A percentile compares a stretch with the other conserved stretches of the same genome.
phyloP scores from a whole-genome alignment of 495 filamentous ascomycete species.

The Aspergillus diversus region DNA sequence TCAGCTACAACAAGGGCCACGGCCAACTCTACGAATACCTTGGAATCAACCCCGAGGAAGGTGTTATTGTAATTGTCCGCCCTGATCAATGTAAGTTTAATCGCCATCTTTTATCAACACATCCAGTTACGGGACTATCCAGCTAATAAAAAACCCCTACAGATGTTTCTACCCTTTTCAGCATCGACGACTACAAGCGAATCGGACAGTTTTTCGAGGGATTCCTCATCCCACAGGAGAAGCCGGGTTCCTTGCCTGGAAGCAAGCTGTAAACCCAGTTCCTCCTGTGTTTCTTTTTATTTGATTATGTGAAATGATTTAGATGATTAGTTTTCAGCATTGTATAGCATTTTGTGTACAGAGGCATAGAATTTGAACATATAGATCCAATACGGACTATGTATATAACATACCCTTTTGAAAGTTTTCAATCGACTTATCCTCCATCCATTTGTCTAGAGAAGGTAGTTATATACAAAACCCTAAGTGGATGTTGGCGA shows the following conservation, averaged over 20 bases:
- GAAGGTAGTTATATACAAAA: no score
- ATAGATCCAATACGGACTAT: neutral
- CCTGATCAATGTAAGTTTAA: conserved; percentile 67
- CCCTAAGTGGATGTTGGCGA: no score
- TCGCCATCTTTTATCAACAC: neutral
- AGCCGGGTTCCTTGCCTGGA: conserved; percentile 14
- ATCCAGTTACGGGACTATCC: neutral
- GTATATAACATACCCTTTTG: neutral
- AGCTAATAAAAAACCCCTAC: neutral
- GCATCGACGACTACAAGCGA: conserved; percentile 36
- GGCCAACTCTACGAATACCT: conserved; percentile 66
- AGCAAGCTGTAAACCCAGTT: conserved; percentile 21
- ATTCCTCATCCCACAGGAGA: conserved; percentile 35
- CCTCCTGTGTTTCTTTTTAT: neutral
- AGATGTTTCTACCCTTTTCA: conserved; percentile 45
- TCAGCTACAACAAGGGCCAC: conserved; percentile 66
- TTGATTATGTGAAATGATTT: conserved; percentile 2
- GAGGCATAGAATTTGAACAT: neutral
- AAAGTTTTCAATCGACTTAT: no score
- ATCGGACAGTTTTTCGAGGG: conserved; percentile 48
- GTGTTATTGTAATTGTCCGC: conserved; percentile 62
- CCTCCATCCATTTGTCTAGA: no score
- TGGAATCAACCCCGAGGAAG: conserved; percentile 56
- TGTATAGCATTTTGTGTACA: neutral
- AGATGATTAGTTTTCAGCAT: neutral